These are phyloP conservation scores for Thinopyrum elongatum DNA, from an alignment of 176 grass and related monocot genomes.

Conservation along the genomic window DNA sequence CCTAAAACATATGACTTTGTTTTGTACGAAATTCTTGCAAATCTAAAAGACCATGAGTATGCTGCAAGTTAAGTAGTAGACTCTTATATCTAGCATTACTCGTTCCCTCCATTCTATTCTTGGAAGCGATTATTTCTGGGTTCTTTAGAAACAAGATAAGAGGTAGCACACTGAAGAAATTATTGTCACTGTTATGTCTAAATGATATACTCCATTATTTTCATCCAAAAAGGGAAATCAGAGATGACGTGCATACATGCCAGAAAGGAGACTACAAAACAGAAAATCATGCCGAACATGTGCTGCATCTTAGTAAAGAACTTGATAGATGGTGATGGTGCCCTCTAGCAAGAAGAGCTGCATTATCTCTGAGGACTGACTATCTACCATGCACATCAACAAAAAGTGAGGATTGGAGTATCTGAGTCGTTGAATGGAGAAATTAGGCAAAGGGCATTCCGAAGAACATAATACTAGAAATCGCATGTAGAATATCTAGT, in stretches of 20 bases:
- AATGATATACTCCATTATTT: neutral
- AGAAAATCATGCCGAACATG: neutral
- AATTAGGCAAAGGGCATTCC: neutral
- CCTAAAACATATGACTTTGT: neutral
- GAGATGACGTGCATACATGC: neutral
- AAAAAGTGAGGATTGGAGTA: neutral
- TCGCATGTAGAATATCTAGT: neutral
- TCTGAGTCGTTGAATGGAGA: neutral
- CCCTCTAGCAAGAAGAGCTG: neutral
- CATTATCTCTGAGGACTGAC: neutral
- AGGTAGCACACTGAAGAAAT: neutral
- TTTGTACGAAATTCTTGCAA: neutral
- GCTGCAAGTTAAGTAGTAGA: neutral
- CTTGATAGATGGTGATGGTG: neutral
- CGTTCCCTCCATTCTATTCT: neutral
- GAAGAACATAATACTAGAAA: neutral
- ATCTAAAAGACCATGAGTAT: neutral
- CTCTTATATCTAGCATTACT: neutral
- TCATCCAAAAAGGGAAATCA: neutral
- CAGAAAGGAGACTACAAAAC: neutral
- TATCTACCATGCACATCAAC: neutral
- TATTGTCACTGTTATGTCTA: neutral
- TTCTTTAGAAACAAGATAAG: neutral
- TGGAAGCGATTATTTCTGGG: neutral
- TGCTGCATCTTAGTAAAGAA: neutral